These are phyloP conservation scores for Phoenix roebelenii DNA, from an alignment of 176 grass and related monocot species.

Conservation along the genomic window DNA sequence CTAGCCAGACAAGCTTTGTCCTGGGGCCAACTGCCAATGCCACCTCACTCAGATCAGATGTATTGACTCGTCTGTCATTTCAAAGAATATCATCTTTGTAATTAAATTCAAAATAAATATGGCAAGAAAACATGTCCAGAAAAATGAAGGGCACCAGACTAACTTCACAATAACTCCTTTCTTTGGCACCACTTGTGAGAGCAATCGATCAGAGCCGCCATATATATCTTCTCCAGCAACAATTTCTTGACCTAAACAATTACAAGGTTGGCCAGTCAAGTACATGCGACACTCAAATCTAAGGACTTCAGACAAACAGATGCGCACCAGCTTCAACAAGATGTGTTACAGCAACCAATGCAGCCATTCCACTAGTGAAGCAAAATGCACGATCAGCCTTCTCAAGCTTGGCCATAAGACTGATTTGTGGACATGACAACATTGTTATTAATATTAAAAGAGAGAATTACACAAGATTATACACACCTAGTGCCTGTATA, in stretches of 20 bases:
- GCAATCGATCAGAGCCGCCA: constrained; percentile 87
- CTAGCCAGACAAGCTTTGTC: constrained; percentile 88
- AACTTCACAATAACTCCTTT: constrained; percentile 83
- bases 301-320: background rate
- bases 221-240: constrained; percentile 95
- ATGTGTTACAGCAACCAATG: constrained; percentile 58
- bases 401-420: constrained; percentile 91
- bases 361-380: constrained; percentile 98
- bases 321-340: constrained; percentile 60
- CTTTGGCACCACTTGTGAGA: constrained; percentile 82
- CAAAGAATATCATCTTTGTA: constrained; percentile 24
- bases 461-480: too few relatives aligned
- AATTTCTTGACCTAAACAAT: constrained; percentile 74
- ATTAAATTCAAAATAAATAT: constrained; percentile 12
- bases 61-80: constrained; percentile 64
- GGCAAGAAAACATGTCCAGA: background rate
- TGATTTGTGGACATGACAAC: constrained; percentile 12
- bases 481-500: too few relatives aligned
- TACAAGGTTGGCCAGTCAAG: constrained; percentile 1
- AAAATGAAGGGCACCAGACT: constrained; percentile 35
- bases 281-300: background rate
- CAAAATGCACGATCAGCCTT: constrained; percentile 97
- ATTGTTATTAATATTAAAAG: constrained; percentile 13
- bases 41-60: constrained; percentile 54
- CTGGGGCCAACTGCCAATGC: constrained; percentile 44